Evolutionary conservation across 495 filamentous ascomycete genomes (phyloP).

Genomic region (Patellaria atrata): DNA sequence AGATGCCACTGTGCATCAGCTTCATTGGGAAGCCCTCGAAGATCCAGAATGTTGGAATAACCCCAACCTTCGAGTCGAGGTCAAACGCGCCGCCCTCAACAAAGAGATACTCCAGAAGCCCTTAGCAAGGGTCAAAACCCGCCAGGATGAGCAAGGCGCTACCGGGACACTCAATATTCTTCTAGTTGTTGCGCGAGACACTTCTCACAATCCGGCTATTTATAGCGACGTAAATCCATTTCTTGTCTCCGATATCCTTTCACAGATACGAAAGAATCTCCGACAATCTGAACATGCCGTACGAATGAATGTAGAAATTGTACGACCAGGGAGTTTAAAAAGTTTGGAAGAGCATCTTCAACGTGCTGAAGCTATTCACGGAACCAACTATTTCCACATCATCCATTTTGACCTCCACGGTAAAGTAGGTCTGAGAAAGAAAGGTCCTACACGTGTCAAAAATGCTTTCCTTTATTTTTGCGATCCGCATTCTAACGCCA

Average conservation of each 20-base stretch:
- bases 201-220: too few species aligned
- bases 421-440: neutral
- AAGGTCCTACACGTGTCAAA: neutral
- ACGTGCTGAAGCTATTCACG: neutral
- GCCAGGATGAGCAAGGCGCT: too few species aligned
- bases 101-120: too few species aligned
- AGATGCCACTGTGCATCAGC: neutral
- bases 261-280: neutral
- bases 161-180: too few species aligned
- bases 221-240: neutral
- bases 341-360: neutral
- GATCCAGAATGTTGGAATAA: neutral
- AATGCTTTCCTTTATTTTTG: neutral
- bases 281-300: neutral
- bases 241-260: neutral
- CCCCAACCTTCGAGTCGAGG: neutral
- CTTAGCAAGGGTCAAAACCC: too few species aligned
- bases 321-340: conserved; percentile 1
- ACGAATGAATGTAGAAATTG: neutral
- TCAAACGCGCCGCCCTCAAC: too few species aligned
- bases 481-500: neutral
- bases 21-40: conserved; percentile 1
- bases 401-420: conserved; percentile 3
- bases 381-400: neutral
- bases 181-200: too few species aligned